A percentile compares a stretch with the other conserved stretches of the same genome.
Evolutionary conservation across 1,284 basidiomycete species (phyloP).

Genomic region (Porphyrellus sp.): DNA sequence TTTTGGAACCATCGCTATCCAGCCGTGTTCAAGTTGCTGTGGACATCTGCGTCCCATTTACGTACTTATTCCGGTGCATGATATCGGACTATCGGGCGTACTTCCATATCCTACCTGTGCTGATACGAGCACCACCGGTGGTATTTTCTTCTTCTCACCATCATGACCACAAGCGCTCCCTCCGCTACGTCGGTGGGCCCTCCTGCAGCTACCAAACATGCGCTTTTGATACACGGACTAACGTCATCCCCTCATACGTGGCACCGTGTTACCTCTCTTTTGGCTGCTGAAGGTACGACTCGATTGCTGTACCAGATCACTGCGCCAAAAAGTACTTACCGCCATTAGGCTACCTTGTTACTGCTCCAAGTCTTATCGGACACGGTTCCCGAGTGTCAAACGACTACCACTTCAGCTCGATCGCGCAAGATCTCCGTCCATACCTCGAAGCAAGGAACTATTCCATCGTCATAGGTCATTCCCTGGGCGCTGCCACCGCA

Average conservation of each 20-base stretch:
- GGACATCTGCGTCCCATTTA: too few species aligned
- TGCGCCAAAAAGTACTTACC: not conserved
- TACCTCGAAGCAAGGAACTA: slow-evolving; percentile 18
- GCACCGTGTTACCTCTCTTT: slow-evolving; percentile 18
- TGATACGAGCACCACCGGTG: too few species aligned
- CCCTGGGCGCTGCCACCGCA: slow-evolving; percentile 15
- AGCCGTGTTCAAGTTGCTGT: too few species aligned
- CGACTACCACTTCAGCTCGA: slow-evolving; percentile 14
- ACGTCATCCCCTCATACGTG: slow-evolving; percentile 24
- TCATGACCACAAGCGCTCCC: slow-evolving; percentile 9
- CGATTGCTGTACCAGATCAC: not conserved
- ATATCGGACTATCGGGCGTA: too few species aligned
- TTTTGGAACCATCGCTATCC: too few species aligned
- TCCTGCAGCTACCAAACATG: slow-evolving; percentile 13
- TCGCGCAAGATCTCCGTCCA: slow-evolving; percentile 23
- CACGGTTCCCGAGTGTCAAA: slow-evolving; percentile 16
- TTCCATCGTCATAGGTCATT: slow-evolving; percentile 27
- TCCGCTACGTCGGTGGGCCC: slow-evolving; percentile 22
- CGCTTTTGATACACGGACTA: slow-evolving; percentile 24
- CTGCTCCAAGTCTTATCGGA: slow-evolving; percentile 26
- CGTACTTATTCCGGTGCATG: too few species aligned
- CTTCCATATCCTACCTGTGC: too few species aligned
- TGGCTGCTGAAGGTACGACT: slow-evolving; percentile 21
- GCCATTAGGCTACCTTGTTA: slow-evolving; percentile 26
- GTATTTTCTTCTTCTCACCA: not conserved